These are phyloP conservation scores for Trichoderma afroharzianum DNA, from an alignment of 2,329 filamentous ascomycete species.

Conservation along the genomic window DNA sequence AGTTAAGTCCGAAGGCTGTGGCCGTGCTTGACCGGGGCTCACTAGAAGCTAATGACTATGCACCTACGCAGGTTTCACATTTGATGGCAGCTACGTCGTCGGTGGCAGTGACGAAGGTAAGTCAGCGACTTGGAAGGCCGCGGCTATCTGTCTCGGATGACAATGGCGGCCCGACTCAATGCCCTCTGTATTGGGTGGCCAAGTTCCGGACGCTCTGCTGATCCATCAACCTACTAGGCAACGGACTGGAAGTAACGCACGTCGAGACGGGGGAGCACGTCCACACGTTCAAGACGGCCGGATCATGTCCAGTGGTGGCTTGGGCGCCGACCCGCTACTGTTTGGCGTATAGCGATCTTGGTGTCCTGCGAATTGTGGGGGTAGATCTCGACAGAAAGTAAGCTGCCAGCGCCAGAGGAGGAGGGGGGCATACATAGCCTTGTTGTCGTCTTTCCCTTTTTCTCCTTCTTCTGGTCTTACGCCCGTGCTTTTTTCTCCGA, in stretches of 20 bases:
- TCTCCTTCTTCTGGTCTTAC: not conserved
- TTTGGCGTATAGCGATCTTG: constrained; percentile 69
- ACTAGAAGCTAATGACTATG: not conserved
- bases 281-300: constrained; percentile 65
- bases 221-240: constrained; percentile 34
- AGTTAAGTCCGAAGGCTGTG: constrained; percentile 24
- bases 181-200: not conserved
- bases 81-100: constrained; percentile 71
- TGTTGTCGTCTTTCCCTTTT: not conserved
- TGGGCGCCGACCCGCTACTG: constrained; percentile 75
- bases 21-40: not conserved
- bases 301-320: constrained; percentile 62
- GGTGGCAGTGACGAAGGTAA: constrained; percentile 70
- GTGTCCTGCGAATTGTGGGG: constrained; percentile 66
- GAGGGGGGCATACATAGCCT: not conserved
- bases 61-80: constrained; percentile 62
- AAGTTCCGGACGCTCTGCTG: not conserved
- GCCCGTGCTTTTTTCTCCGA: not conserved
- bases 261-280: constrained; percentile 71
- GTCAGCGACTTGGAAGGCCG: constrained; percentile 15
- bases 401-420: not conserved
- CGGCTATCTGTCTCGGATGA: not conserved
- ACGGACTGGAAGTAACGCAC: constrained; percentile 66
- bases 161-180: not conserved
- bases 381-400: constrained; percentile 46